phyloP scores from a whole-genome alignment of 345 rosid species.

The Pistacia atlantica region DNA sequence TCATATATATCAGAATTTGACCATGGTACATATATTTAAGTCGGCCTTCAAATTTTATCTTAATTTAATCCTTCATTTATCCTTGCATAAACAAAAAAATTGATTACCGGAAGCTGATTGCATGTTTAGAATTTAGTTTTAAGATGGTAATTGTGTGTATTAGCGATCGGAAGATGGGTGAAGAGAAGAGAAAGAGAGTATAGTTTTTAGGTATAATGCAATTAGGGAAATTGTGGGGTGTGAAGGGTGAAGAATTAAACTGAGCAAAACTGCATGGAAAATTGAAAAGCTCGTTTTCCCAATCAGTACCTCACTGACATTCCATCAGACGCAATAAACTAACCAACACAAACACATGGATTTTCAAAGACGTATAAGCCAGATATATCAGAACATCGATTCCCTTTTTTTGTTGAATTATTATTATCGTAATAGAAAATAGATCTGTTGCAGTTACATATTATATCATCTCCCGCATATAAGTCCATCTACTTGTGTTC shows the following conservation, averaged over 20 bases:
- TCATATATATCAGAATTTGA: too few species aligned
- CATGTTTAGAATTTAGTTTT: background rate
- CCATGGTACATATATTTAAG: background rate
- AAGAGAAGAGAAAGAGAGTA: background rate
- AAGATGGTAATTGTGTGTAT: background rate
- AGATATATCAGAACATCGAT: constrained; percentile 72
- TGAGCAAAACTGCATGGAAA: constrained; percentile 38
- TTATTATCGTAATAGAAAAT: constrained; percentile 37
- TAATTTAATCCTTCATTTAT: background rate
- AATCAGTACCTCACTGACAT: constrained; percentile 65
- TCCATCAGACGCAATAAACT: constrained; percentile 51
- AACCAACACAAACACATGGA: constrained; percentile 30
- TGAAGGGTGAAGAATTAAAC: constrained; percentile 10
- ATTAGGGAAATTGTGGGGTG: constrained; percentile 14
- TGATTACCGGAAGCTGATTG: background rate
- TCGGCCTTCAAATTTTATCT: background rate
- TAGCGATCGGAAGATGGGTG: background rate
- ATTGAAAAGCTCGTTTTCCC: constrained; percentile 47
- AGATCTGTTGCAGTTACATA: constrained; percentile 25
- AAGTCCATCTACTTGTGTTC: constrained; percentile 55
- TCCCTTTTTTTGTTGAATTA: constrained; percentile 61
- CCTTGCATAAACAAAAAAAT: background rate
- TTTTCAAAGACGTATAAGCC: constrained; percentile 37
- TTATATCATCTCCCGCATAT: constrained; percentile 26
- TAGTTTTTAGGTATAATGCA: background rate